phyloP scores from a whole-genome alignment of 139 green algal species.

The Tetratostichococcus sp. region DNA sequence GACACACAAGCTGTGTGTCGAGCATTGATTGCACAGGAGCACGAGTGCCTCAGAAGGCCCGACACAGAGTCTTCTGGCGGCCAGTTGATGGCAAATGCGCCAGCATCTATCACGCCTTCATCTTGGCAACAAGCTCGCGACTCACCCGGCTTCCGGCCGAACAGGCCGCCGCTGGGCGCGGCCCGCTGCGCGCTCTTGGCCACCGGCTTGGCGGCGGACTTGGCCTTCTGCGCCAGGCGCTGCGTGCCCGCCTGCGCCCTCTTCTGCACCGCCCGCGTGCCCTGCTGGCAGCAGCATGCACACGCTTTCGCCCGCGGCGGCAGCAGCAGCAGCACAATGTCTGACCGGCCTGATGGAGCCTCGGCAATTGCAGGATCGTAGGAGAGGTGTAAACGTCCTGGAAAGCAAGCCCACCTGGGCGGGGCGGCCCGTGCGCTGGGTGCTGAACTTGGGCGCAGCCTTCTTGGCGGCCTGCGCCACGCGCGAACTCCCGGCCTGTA shows the following conservation, averaged over 20 bases:
- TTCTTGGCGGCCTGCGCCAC: not conserved
- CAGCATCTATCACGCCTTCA: too few relatives aligned
- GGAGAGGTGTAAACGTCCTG: too few relatives aligned
- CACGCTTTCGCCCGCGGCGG: too few relatives aligned
- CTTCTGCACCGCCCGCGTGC: not conserved
- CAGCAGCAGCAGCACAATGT: not conserved
- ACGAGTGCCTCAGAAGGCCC: too few relatives aligned
- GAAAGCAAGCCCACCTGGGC: too few relatives aligned
- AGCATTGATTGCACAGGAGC: too few relatives aligned
- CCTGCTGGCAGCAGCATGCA: not conserved
- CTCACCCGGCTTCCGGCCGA: not conserved
- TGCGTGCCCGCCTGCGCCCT: not conserved
- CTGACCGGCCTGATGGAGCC: too few relatives aligned
- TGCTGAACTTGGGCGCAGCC: not conserved
- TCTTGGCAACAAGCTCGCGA: too few relatives aligned
- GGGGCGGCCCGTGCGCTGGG: not conserved
- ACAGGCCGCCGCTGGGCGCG: not conserved
- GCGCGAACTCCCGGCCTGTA: not conserved
- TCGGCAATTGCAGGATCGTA: too few relatives aligned
- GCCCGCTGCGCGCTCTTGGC: not conserved
- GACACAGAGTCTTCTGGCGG: too few relatives aligned
- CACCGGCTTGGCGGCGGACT: not conserved
- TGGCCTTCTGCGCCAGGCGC: not conserved
- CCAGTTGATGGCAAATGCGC: too few relatives aligned
- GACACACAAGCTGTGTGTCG: too few relatives aligned